Evolutionary conservation across 1,284 basidiomycete genomes (phyloP).

Genomic region (Puccinia polysora): DNA sequence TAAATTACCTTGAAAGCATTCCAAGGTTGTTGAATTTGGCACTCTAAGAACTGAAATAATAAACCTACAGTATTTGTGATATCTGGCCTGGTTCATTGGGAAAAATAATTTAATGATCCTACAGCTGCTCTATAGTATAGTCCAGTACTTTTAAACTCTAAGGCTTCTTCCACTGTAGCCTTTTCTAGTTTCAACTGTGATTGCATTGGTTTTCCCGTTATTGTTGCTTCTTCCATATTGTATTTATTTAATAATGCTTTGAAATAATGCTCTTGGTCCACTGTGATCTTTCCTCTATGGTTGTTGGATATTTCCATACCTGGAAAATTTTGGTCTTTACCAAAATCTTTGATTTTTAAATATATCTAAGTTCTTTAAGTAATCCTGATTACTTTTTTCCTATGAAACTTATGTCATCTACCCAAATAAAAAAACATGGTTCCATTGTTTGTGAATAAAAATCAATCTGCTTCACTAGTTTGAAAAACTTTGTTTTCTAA

Average conservation of each 20-base stretch:
- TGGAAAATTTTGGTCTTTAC: neutral
- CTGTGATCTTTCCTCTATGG: neutral
- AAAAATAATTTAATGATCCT: too few relatives aligned
- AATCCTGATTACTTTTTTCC: neutral
- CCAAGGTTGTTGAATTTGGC: neutral
- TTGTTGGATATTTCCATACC: neutral
- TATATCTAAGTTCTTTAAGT: neutral
- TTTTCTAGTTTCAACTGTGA: constrained; percentile 4
- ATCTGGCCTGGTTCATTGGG: too few relatives aligned
- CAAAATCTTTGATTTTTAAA: constrained; percentile 20
- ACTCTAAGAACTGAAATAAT: constrained; percentile 9
- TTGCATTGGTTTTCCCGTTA: constrained; percentile 10
- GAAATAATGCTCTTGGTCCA: constrained; percentile 5
- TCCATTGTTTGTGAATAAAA: too few relatives aligned
- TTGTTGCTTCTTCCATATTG: neutral
- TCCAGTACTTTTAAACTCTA: neutral
- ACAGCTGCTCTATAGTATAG: constrained; percentile 3
- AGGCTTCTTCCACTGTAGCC: neutral
- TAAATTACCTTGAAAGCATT: neutral
- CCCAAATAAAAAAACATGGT: constrained; percentile 1
- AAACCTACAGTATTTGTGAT: neutral
- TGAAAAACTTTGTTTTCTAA: too few relatives aligned
- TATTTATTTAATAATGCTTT: neutral
- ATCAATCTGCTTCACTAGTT: constrained; percentile 8
- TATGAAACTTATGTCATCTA: neutral